A percentile compares a stretch with the other conserved stretches of the same genome.
Conservation (phyloP, 2,329 filamentous ascomycete species). For the Pyricularia pennisetigena region DNA sequence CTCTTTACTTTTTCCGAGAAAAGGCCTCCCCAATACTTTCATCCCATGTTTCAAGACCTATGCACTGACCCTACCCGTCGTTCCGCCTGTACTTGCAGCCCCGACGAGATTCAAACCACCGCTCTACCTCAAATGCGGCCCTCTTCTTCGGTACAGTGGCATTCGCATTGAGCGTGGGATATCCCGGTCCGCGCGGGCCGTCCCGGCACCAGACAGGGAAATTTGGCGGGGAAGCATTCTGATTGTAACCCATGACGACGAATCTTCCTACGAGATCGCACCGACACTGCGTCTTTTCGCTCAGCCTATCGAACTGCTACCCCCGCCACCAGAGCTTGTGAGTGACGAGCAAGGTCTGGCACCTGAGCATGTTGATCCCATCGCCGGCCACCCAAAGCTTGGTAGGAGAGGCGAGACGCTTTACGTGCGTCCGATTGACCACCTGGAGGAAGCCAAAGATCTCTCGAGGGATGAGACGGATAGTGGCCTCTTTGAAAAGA, state of each 20-base stretch:
- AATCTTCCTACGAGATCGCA: slow-evolving; percentile 70
- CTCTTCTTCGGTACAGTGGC: slow-evolving; percentile 81
- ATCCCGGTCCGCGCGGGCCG: slow-evolving; percentile 23
- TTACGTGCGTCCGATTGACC: slow-evolving; percentile 82
- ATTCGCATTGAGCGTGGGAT: slow-evolving; percentile 54
- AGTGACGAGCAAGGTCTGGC: slow-evolving; percentile 46
- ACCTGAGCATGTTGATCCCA: slow-evolving; percentile 78
- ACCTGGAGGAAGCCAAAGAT: slow-evolving; percentile 69
- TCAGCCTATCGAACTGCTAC: slow-evolving; percentile 74
- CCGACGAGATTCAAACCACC: slow-evolving; percentile 72
- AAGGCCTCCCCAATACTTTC: neutral
- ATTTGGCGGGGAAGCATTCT: slow-evolving; percentile 91
- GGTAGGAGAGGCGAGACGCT: slow-evolving; percentile 77
- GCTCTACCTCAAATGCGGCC: slow-evolving; percentile 81
- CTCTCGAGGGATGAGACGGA: slow-evolving; percentile 73
- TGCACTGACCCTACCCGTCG: neutral
- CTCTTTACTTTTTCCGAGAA: neutral
- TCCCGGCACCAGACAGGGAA: slow-evolving; percentile 46
- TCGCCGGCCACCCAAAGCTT: slow-evolving; percentile 78
- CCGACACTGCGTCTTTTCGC: slow-evolving; percentile 78
- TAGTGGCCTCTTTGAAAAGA: slow-evolving; percentile 70
- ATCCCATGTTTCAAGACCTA: neutral
- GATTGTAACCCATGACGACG: slow-evolving; percentile 83
- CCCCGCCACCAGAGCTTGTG: slow-evolving; percentile 64
- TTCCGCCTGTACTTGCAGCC: slow-evolving; percentile 19